A percentile compares a stretch with the other conserved stretches of the same genome.
phyloP scores from a whole-genome alignment of 106 monocot species.

The Phalaenopsis equestris region DNA sequence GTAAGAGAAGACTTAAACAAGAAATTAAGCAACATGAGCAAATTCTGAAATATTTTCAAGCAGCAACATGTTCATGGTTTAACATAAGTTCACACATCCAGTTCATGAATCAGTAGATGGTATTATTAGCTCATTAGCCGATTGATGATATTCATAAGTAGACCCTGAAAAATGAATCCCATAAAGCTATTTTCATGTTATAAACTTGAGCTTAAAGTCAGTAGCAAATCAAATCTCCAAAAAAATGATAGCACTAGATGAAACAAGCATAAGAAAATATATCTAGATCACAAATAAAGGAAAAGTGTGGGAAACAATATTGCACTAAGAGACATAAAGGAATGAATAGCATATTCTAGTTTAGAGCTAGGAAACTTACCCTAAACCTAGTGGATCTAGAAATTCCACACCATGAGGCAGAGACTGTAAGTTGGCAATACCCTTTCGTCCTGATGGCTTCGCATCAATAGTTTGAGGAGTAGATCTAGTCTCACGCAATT shows the following conservation, averaged over 20 bases:
- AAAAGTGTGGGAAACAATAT: background rate
- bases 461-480: constrained; percentile 56
- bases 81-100: background rate
- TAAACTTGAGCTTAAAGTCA: background rate
- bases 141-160: background rate
- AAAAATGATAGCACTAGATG: background rate
- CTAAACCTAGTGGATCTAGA: constrained; percentile 91
- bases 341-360: background rate
- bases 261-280: background rate
- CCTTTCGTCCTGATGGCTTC: constrained; percentile 59
- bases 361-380: constrained; percentile 38
- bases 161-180: background rate
- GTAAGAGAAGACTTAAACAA: background rate
- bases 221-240: background rate
- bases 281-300: background rate
- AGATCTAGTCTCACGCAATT: constrained; percentile 84
- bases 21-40: background rate
- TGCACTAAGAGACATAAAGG: background rate
- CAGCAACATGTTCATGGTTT: background rate
- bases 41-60: background rate
- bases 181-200: background rate
- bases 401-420: constrained; percentile 92
- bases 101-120: background rate
- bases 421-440: constrained; percentile 61
- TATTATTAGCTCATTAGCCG: background rate